Percentiles rank a stretch among this genome's conserved stretches.
Conservation (phyloP, 176 grass and related monocot species). For the Secale cereale region DNA sequence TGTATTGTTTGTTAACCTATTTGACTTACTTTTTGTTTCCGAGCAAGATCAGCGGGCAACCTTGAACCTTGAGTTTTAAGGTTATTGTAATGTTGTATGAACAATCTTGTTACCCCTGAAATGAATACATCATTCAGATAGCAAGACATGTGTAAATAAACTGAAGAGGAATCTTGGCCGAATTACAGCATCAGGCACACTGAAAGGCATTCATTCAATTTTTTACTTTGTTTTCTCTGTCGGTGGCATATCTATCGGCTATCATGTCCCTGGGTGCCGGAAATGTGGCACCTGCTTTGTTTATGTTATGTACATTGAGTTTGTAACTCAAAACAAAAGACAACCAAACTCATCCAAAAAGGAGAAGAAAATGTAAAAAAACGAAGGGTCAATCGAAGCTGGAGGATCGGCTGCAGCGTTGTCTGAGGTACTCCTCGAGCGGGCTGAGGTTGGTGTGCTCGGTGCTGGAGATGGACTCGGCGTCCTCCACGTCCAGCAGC, state of each 20-base stretch:
- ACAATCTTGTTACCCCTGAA: background rate
- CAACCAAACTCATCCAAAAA: background rate
- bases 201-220: background rate
- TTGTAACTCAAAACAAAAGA: conserved; percentile 1
- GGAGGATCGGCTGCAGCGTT: conserved; percentile 79
- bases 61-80: background rate
- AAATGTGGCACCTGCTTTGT: conserved; percentile 18
- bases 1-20: background rate
- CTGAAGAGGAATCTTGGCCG: background rate
- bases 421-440: conserved; percentile 75
- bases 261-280: background rate
- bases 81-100: background rate
- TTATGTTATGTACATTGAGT: conserved; percentile 28
- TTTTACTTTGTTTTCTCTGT: background rate
- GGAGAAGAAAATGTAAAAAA: background rate
- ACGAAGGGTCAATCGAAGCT: conserved; percentile 70
- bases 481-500: conserved; percentile 69
- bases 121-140: background rate
- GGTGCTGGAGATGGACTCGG: conserved; percentile 69
- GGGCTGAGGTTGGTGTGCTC: conserved; percentile 70
- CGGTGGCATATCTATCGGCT: background rate
- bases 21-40: background rate
- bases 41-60: background rate
- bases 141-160: background rate
- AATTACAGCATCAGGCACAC: background rate